Evolutionary conservation across 2,329 filamentous ascomycete species (phyloP).

Genomic region (Colletotrichum agaves): DNA sequence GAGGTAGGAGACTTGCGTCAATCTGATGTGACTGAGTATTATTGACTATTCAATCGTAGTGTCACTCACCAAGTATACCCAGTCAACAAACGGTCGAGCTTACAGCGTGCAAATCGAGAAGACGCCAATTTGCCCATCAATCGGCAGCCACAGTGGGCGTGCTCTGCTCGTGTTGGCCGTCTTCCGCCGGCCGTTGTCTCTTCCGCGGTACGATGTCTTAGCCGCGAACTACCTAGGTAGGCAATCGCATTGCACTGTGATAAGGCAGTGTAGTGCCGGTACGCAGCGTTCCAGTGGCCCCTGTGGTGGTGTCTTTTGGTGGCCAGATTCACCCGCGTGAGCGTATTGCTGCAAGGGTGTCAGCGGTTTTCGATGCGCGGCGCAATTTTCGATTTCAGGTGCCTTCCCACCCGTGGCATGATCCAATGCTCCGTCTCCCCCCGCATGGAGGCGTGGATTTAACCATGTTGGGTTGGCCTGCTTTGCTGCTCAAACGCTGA

Average conservation of each 20-base stretch:
- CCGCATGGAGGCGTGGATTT: conserved; percentile 36
- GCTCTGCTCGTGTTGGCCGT: neutral
- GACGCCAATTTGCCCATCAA: neutral
- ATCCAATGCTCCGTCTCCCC: conserved; percentile 31
- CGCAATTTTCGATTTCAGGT: conserved; percentile 38
- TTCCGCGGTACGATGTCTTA: neutral
- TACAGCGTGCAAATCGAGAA: neutral
- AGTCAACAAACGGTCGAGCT: too few species aligned
- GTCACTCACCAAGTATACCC: too few species aligned
- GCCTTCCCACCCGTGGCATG: conserved; percentile 10
- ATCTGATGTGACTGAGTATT: too few species aligned
- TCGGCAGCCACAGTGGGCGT: neutral
- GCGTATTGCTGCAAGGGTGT: conserved; percentile 30
- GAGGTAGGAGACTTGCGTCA: neutral
- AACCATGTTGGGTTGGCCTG: conserved; percentile 7
- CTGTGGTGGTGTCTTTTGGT: conserved; percentile 13
- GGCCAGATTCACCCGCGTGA: conserved; percentile 34
- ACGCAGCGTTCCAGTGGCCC: conserved; percentile 17
- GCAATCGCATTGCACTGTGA: neutral
- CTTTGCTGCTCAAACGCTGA: conserved; percentile 22
- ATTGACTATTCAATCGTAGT: too few species aligned
- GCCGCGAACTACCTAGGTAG: neutral
- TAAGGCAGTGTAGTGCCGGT: neutral
- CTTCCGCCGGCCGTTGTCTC: conserved; percentile 17
- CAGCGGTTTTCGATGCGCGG: conserved; percentile 34